Evolutionary conservation across 1,284 basidiomycete species (phyloP).

Genomic region (Leccinum variabile): DNA sequence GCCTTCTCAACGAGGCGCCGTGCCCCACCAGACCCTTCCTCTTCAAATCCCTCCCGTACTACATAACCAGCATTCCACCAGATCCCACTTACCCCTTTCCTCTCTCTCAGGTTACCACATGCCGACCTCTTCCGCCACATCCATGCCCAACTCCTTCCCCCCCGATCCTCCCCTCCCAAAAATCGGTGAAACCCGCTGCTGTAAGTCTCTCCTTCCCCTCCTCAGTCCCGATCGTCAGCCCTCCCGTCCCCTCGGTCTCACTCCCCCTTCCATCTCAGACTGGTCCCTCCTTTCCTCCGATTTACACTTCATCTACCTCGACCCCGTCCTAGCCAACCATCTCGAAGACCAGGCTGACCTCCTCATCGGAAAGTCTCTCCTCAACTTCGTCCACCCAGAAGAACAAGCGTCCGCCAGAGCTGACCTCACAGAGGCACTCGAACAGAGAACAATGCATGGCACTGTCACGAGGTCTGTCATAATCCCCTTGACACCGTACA

Average conservation of each 20-base stretch:
- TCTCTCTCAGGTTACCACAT: slow-evolving; percentile 36
- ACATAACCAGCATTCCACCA: slow-evolving; percentile 33
- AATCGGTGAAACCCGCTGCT: slow-evolving; percentile 71
- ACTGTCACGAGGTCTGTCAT: slow-evolving; percentile 78
- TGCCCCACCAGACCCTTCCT: slow-evolving; percentile 33
- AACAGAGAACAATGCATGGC: slow-evolving; percentile 82
- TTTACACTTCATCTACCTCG: slow-evolving; percentile 85
- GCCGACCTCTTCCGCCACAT: slow-evolving; percentile 17
- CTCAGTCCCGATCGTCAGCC: slow-evolving; percentile 35
- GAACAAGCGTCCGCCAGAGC: slow-evolving; percentile 77
- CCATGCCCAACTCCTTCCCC: slow-evolving; percentile 23
- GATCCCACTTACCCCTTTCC: slow-evolving; percentile 40
- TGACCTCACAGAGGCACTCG: slow-evolving; percentile 79
- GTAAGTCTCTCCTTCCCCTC: slow-evolving; percentile 46
- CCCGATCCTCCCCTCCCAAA: slow-evolving; percentile 43
- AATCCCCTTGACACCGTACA: slow-evolving; percentile 1
- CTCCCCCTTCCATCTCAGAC: slow-evolving; percentile 39
- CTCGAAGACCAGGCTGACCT: slow-evolving; percentile 68
- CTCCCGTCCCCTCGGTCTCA: slow-evolving; percentile 19
- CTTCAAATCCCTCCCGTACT: slow-evolving; percentile 25
- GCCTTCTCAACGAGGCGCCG: slow-evolving; percentile 40
- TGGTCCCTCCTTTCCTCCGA: slow-evolving; percentile 74
- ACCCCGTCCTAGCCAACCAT: slow-evolving; percentile 81
- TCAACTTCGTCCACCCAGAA: slow-evolving; percentile 89
- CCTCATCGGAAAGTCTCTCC: slow-evolving; percentile 75